Evolutionary conservation across 768 basidiomycete genomes (phyloP), one percentile per base, ranked within the genome.

Genomic region (Podaxis sp.): DNA sequence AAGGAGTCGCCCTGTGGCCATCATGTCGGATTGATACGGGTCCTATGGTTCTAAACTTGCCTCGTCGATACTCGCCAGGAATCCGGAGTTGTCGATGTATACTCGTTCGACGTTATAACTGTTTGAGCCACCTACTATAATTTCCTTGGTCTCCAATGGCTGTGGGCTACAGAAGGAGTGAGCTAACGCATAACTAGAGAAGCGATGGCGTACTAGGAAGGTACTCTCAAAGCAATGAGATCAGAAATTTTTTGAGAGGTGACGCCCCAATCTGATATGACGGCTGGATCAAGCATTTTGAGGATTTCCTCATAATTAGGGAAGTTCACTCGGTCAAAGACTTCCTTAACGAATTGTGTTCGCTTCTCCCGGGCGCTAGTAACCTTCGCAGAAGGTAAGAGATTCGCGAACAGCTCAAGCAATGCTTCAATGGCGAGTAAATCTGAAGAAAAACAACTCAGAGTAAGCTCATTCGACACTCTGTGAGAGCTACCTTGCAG

Each of bases 401-500:
- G 72, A 44, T 81, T 81, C 38, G 81, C 86, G 68, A 88, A 81
- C 0, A 89, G 66, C 57, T 83, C 80, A 48, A 88, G 69, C 3
- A 87, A 76, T 15, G 81, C 77, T 69, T 89, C 88, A 48, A 87
- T 71, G 13, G 81, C 79, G 17, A 88, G 73, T 67, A 81, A 87
- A 59, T 84, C 88, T 87, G 39, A 1, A 15, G 13, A 42, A 5
- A 69, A 49, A 4, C 22, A 28, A 38, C 48, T 65, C 7, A 63
- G 53, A 11, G 36, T 54, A 19, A 30, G 62, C 54, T 53, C 64
- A 6, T 49, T 11, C 51, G 26, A 2, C 36, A 17, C 19, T 33
- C 28, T 57, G 51, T 30, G 44, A 30, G 44, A n/a, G 4, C 8
- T 42, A 82, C 87, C 84, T 74, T 72, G 80, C 22, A 80, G 82